Evolutionary conservation across 768 basidiomycete genomes (phyloP).

Genomic region (Grammothele lineata): DNA sequence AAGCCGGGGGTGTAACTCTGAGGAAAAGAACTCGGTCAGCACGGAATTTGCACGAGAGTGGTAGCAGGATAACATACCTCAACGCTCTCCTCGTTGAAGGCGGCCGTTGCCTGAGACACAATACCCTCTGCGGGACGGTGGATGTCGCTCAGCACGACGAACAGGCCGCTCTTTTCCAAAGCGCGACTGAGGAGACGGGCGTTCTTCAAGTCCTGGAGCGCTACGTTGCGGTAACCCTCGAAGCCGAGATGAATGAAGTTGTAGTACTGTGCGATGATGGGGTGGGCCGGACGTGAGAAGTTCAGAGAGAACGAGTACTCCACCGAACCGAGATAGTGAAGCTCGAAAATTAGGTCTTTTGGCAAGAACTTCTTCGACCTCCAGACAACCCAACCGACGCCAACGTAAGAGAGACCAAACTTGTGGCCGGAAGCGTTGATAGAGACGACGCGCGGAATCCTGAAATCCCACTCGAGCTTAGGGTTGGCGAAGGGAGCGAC

Average conservation of each 20-base stretch:
- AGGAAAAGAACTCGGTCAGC: background rate
- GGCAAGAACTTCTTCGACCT: slow-evolving; percentile 52
- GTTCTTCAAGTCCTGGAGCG: slow-evolving; percentile 49
- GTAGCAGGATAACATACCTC: slow-evolving; percentile 39
- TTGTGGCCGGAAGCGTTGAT: slow-evolving; percentile 61
- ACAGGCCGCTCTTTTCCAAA: slow-evolving; percentile 52
- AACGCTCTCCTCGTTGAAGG: slow-evolving; percentile 46
- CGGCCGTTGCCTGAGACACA: slow-evolving; percentile 28
- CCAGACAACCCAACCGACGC: slow-evolving; percentile 67
- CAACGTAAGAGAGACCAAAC: slow-evolving; percentile 52
- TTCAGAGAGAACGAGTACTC: slow-evolving; percentile 77
- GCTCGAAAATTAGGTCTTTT: slow-evolving; percentile 66
- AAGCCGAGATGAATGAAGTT: slow-evolving; percentile 61
- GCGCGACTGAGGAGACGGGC: slow-evolving; percentile 64
- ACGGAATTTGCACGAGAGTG: background rate
- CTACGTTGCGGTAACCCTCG: slow-evolving; percentile 45
- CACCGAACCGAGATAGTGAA: slow-evolving; percentile 46
- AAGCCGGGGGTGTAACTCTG: slow-evolving; percentile 46
- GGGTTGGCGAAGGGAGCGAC: slow-evolving; percentile 58
- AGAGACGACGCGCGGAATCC: slow-evolving; percentile 52
- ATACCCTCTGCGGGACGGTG: slow-evolving; percentile 36
- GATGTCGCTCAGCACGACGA: slow-evolving; percentile 49
- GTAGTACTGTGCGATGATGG: slow-evolving; percentile 60
- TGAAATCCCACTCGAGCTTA: slow-evolving; percentile 56
- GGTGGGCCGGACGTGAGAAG: slow-evolving; percentile 58